A percentile compares a stretch with the other conserved stretches of the same genome.
These are phyloP conservation scores for Vitis hybrid DNA, from an alignment of 177 flowering plant species.

Conservation along the genomic window DNA sequence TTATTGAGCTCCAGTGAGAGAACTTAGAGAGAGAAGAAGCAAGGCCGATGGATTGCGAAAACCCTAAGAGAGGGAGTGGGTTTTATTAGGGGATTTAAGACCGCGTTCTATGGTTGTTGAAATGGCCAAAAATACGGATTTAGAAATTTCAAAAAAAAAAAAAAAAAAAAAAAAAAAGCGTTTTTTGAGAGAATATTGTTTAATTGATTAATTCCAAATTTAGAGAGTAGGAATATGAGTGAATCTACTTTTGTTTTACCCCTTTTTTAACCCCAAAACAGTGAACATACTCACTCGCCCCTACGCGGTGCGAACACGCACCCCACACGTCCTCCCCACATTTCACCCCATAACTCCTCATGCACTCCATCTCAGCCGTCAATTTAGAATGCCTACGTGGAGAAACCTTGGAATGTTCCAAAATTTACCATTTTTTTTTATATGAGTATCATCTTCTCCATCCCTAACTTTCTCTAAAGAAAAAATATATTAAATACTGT, in stretches of 20 bases:
- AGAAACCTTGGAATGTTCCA: too few relatives aligned
- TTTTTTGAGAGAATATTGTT: neutral
- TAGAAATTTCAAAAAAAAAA: neutral
- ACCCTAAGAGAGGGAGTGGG: slow-evolving; percentile 9
- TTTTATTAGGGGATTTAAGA: slow-evolving; percentile 24
- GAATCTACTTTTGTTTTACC: too few relatives aligned
- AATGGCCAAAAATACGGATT: slow-evolving; percentile 2
- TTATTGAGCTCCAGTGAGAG: neutral
- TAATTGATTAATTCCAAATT: too few relatives aligned
- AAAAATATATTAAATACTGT: too few relatives aligned
- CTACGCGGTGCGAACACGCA: slow-evolving; percentile 22
- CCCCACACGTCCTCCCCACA: slow-evolving; percentile 11
- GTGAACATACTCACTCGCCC: too few relatives aligned
- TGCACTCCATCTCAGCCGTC: slow-evolving; percentile 12
- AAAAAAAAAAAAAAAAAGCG: neutral
- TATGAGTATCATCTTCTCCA: too few relatives aligned
- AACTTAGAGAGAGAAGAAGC: neutral
- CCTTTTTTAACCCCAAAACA: too few relatives aligned
- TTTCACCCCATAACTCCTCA: neutral
- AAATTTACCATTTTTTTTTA: too few relatives aligned
- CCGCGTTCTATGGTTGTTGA: slow-evolving; percentile 32
- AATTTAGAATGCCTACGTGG: neutral
- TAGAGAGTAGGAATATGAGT: too few relatives aligned
- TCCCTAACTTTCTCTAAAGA: too few relatives aligned
- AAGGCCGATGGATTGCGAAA: neutral